Percentiles rank a stretch among this genome's conserved stretches.
Evolutionary conservation across 306 rosid species (phyloP).

Genomic region (Chamaecrista fasciculata): DNA sequence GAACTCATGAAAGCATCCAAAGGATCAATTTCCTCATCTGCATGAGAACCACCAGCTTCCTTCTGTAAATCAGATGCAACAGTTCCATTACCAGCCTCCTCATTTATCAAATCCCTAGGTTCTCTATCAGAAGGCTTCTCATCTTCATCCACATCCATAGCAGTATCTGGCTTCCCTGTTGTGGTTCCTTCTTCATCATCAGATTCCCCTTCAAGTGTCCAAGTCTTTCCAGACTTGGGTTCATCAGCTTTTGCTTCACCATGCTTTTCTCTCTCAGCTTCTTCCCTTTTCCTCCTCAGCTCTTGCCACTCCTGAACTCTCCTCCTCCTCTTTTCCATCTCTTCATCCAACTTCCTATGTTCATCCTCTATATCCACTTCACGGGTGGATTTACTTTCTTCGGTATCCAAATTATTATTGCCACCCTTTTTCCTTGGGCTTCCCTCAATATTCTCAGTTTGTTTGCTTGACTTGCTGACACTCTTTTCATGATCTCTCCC

Average conservation of each 20-base stretch:
- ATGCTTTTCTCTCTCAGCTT: conserved; percentile 63
- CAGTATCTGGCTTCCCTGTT: conserved; percentile 45
- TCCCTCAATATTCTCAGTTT: conserved; percentile 47
- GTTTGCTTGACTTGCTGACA: conserved; percentile 46
- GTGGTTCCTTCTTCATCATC: conserved; percentile 77
- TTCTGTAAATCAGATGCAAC: conserved; percentile 43
- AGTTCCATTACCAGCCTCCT: conserved; percentile 45
- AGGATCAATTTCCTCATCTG: conserved; percentile 74
- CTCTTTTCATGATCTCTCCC: conserved; percentile 52
- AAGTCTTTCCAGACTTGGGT: conserved; percentile 69
- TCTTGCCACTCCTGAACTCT: conserved; percentile 99
- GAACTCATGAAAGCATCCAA: conserved; percentile 93
- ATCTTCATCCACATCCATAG: conserved; percentile 59
- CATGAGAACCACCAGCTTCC: conserved; percentile 40
- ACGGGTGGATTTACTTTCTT: conserved; percentile 47
- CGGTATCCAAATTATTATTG: conserved; percentile 48
- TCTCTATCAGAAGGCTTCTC: conserved; percentile 40
- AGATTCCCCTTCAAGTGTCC: conserved; percentile 97
- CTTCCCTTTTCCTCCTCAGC: conserved; percentile 79
- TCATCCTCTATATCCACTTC: conserved; percentile 88
- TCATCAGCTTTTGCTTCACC: conserved; percentile 59
- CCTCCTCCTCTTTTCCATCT: conserved; percentile 92
- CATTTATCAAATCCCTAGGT: conserved; percentile 34
- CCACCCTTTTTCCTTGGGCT: conserved; percentile 56
- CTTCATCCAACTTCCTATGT: conserved; percentile 77